Percentiles rank a stretch among this genome's conserved stretches.
Evolutionary conservation across 345 rosid genomes (phyloP).

Genomic region (Excoecaria agallocha): DNA sequence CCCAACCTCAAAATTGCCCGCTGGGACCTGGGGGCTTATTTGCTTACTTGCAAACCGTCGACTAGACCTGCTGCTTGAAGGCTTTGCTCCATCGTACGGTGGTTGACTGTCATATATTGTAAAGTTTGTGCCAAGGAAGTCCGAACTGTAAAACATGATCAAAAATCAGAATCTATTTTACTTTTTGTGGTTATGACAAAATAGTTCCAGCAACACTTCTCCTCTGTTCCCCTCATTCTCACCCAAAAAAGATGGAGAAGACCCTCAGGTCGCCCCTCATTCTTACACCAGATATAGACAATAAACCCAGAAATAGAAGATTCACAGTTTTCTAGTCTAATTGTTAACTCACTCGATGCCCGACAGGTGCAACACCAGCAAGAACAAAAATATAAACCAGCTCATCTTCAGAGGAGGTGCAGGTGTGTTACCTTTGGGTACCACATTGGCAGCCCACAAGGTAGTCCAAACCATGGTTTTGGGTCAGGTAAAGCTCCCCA

Average conservation of each 20-base stretch:
- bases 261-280: no score
- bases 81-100: constrained; percentile 79
- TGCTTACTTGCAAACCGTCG: constrained; percentile 93
- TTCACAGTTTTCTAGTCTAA: not conserved
- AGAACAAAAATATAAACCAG: not conserved
- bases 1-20: constrained; percentile 86
- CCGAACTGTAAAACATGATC: constrained; percentile 55
- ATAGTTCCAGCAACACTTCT: not conserved
- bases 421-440: no score
- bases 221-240: not conserved
- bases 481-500: not conserved
- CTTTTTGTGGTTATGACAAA: not conserved
- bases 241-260: not conserved
- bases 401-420: not conserved
- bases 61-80: constrained; percentile 65
- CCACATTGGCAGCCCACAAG: not conserved
- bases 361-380: not conserved
- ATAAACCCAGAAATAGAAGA: not conserved
- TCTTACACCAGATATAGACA: not conserved
- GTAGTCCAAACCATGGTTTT: not conserved
- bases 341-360: no score
- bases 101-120: constrained; percentile 86
- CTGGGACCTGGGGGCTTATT: constrained; percentile 89
- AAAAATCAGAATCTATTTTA: not conserved
- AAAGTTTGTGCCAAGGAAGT: constrained; percentile 94